Evolutionary conservation across 139 green algal genomes (phyloP), one percentile per base, ranked within the genome.

Genomic region (Coccomyxa sp.): DNA sequence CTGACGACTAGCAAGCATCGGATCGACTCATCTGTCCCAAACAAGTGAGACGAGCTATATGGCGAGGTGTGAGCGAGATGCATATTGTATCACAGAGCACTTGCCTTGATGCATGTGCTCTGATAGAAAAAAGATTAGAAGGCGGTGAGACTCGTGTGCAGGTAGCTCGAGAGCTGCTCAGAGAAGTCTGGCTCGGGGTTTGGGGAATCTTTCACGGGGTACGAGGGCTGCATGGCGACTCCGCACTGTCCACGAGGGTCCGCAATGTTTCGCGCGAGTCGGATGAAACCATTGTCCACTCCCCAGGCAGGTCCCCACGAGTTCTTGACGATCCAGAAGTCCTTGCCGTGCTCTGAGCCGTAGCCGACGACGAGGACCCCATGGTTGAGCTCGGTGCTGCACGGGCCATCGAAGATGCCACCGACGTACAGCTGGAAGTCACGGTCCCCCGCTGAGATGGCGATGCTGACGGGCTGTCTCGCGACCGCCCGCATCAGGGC

Each of bases 361-460:
- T 89, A 90, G 10, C 87, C 86, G 36, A 92, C 94, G 27, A 87
- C 92, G 58, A 98, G 89, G 50, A 98, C 94, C 24, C 94, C 94
- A 81, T 98, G 94, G 85, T 98, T 93, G 16, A 98, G 88, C 40
- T 91, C 68, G 40, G 81, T 81, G 75, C 90, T 91, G 82, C 90
- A 95, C 27, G 82, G 35, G 34, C 83, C 76, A 37, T 75, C 78
- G 58, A 90, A 83, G 82, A 58, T 83, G 50, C 89, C 89, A 34
- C 85, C 87, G 50, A 75, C 74, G 87, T 98, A 98, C n/a, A 98
- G 90, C 89, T 98, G 94, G 77, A 98, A 81, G 68, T 38, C 84
- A 27, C 44, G 44, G 44, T 58, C 10, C 76, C 83, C 93, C 10
- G 94, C 93, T 81, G 94, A 90, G 80, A 97, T 94, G 36, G 90